Conservation (phyloP, 306 rosid genomes). For the Geum urbanum region DNA sequence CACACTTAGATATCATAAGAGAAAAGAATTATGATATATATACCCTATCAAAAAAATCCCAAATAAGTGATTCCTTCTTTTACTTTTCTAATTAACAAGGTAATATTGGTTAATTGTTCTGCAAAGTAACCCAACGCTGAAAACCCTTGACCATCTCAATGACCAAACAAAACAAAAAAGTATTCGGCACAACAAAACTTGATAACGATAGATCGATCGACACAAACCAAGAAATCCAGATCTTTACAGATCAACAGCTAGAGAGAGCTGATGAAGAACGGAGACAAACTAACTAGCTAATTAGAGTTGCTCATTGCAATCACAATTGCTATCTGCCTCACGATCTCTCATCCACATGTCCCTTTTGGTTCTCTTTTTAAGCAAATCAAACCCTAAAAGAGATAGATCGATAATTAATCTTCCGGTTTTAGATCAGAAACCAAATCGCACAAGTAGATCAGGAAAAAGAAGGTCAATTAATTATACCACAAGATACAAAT, state of each 20-base stretch:
- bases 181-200: background rate
- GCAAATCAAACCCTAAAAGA: background rate
- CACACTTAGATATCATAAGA: background rate
- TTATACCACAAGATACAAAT: background rate
- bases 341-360: background rate
- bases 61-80: background rate
- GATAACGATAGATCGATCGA: background rate
- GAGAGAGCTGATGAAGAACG: background rate
- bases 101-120: background rate
- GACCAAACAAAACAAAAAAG: background rate
- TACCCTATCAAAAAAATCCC: background rate
- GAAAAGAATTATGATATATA: background rate
- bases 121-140: background rate
- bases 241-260: background rate
- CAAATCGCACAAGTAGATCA: background rate
- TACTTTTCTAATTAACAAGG: background rate
- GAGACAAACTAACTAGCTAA: background rate
- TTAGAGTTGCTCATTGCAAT: background rate
- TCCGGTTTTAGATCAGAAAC: background rate
- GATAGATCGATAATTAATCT: background rate
- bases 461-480: background rate
- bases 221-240: background rate
- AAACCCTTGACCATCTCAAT: slow-evolving; percentile 1
- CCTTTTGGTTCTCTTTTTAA: background rate
- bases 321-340: background rate